Conservation (phyloP, 2,329 filamentous ascomycete genomes). For the Teratosphaeriaceae sp. region DNA sequence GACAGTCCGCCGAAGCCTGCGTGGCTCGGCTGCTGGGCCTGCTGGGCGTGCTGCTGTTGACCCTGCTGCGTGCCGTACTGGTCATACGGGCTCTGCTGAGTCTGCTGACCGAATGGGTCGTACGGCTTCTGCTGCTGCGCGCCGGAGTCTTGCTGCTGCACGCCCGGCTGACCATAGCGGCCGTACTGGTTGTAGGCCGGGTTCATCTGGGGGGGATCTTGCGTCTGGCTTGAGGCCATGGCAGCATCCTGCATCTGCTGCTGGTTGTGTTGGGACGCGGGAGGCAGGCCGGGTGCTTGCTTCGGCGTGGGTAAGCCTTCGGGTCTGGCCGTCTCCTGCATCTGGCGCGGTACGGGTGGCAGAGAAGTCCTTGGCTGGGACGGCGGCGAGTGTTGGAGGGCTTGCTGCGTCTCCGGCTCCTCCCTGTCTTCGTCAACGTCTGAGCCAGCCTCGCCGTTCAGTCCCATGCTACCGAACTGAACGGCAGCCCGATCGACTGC, state of each 20-base stretch:
- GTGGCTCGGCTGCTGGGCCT: slow-evolving; percentile 48
- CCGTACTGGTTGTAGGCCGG: slow-evolving; percentile 58
- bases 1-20: slow-evolving; percentile 62
- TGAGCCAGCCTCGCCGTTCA: slow-evolving; percentile 67
- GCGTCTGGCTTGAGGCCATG: slow-evolving; percentile 48
- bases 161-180: slow-evolving; percentile 58
- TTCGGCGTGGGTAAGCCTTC: slow-evolving; percentile 46
- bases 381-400: slow-evolving; percentile 86
- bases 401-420: slow-evolving; percentile 91
- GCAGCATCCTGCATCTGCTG: slow-evolving; percentile 32
- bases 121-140: slow-evolving; percentile 70
- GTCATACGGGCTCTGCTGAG: slow-evolving; percentile 44
- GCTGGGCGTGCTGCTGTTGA: slow-evolving; percentile 51
- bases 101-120: slow-evolving; percentile 78
- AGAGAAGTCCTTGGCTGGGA: slow-evolving; percentile 79
- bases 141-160: slow-evolving; percentile 48
- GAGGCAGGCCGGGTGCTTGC: slow-evolving; percentile 55
- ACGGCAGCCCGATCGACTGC: slow-evolving; percentile 89
- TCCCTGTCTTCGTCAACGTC: slow-evolving; percentile 93
- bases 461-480: slow-evolving; percentile 91
- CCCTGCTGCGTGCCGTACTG: slow-evolving; percentile 48
- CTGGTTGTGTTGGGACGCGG: slow-evolving; percentile 50
- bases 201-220: slow-evolving; percentile 38
- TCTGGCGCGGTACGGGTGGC: slow-evolving; percentile 58
- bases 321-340: slow-evolving; percentile 34